phyloP scores from a whole-genome alignment of 164 flowering plant species.

The Nelumbo lutea region DNA sequence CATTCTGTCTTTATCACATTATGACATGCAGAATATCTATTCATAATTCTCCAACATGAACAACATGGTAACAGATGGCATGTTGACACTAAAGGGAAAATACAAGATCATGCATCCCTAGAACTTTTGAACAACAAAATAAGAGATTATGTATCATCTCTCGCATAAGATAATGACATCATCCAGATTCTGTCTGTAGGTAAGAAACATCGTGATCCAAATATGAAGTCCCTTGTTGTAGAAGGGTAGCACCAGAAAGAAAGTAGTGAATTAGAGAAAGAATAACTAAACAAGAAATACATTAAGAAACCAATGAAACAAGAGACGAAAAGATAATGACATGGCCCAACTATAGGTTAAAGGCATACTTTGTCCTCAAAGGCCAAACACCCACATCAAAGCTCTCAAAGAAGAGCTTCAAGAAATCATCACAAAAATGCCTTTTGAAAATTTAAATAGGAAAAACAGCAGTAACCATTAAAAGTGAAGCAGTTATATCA shows the following conservation, averaged over 20 bases:
- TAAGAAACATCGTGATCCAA: neutral
- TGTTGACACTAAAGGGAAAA: too few relatives aligned
- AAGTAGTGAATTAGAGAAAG: too few relatives aligned
- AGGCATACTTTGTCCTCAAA: constrained; percentile 59
- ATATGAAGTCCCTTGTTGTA: neutral
- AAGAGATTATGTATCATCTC: constrained; percentile 55
- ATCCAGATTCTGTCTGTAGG: constrained; percentile 57
- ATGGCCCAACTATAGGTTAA: neutral
- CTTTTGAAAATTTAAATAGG: constrained; percentile 69
- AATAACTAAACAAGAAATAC: too few relatives aligned
- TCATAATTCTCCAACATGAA: too few relatives aligned
- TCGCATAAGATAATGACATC: constrained; percentile 57
- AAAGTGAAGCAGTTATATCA: neutral
- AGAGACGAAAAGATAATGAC: too few relatives aligned
- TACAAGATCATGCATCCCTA: neutral
- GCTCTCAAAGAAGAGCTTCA: constrained; percentile 72
- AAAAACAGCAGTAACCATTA: neutral
- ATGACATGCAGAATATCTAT: too few relatives aligned
- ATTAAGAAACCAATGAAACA: too few relatives aligned
- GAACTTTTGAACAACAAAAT: constrained; percentile 72
- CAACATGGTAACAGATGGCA: too few relatives aligned
- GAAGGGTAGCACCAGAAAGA: too few relatives aligned
- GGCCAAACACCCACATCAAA: constrained; percentile 89
- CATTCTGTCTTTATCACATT: too few relatives aligned
- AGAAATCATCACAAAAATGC: constrained; percentile 66